Evolutionary conservation across 140 eudicot genomes (phyloP), one percentile per base, ranked within the genome.

Genomic region (Ambrosia hybrid): DNA sequence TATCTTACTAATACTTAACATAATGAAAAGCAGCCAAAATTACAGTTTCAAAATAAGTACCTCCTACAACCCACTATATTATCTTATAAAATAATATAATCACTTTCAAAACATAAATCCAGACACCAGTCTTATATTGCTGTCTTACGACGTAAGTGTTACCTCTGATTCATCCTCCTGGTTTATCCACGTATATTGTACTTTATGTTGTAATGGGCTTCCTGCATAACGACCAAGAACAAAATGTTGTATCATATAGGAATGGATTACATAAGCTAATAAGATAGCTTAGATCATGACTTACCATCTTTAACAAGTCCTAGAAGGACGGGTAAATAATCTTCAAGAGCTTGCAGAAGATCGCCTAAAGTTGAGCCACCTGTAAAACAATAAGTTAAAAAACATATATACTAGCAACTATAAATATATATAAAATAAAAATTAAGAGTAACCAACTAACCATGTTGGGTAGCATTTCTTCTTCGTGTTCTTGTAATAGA

Each of bases 221-320:
- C 98, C 98, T 93, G 79, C 82, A 89, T 45, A 67, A 21, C 60
- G 12, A 64, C 72, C 65, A 63, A 70, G 21, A 62, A 34, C 48
- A 26, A 12, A 48, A 59, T 59, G 15, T 10, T 57, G 41, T 26
- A 33, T 30, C 39, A 4, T 30, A 59, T 30, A 59, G 26, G 51
- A 49, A 79, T 3, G 61, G 17, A 30, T 3, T 1, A 74, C 41
- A 65, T 41, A 76, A 43, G 21, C 21, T 52, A 66, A 64, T 6
- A 68, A 67, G 49, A 68, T 38, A 46, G 73, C 17, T 67, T 36
- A 13, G 67, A 34, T 51, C 59, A 59, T 51, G 46, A 43, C 68
- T 82, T 93, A 93, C 98, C 98, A 82, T 93, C 97, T 86, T 87
- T 90, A 79, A 90, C 98, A 77, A 93, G 80, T 79, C 98, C 98